These are phyloP conservation scores for Suillus subluteus DNA, from an alignment of 768 basidiomycete species.

Conservation along the genomic window DNA sequence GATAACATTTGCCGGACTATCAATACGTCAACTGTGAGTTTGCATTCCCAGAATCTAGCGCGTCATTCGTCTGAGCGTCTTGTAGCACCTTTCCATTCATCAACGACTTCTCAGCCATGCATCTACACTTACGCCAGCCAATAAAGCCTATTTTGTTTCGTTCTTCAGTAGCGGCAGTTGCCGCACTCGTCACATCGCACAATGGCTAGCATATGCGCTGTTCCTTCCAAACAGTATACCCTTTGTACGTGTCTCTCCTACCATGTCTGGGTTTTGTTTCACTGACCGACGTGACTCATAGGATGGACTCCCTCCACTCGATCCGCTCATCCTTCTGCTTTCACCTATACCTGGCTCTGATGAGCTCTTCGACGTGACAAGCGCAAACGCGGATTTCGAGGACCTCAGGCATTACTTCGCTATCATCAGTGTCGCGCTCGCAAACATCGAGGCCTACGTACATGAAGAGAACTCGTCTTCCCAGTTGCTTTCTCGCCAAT, in stretches of 20 bases:
- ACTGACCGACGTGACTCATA: conserved; percentile 23
- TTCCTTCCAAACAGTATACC: conserved; percentile 13
- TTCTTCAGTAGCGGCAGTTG: conserved; percentile 55
- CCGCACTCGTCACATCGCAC: conserved; percentile 56
- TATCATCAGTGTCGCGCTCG: conserved; percentile 62
- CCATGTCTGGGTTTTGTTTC: neutral
- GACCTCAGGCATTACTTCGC: conserved; percentile 57
- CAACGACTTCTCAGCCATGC: conserved; percentile 47
- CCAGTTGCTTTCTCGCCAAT: conserved; percentile 18
- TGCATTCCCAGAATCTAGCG: neutral
- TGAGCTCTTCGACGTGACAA: conserved; percentile 56
- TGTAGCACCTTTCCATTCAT: conserved; percentile 52
- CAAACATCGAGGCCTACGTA: conserved; percentile 61
- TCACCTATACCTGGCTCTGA: conserved; percentile 43
- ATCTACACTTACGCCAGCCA: conserved; percentile 44
- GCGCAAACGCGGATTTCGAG: conserved; percentile 62
- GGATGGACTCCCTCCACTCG: conserved; percentile 54
- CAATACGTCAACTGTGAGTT: conserved; percentile 33
- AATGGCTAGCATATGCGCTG: conserved; percentile 54
- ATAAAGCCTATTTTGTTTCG: conserved; percentile 54
- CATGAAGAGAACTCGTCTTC: conserved; percentile 42
- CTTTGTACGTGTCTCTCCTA: conserved; percentile 20
- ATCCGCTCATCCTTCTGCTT: conserved; percentile 53
- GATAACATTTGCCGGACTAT: conserved; percentile 50
- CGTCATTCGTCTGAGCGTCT: neutral